Evolutionary conservation across 257 asterid species (phyloP).

Genomic region (Echites panduratus): DNA sequence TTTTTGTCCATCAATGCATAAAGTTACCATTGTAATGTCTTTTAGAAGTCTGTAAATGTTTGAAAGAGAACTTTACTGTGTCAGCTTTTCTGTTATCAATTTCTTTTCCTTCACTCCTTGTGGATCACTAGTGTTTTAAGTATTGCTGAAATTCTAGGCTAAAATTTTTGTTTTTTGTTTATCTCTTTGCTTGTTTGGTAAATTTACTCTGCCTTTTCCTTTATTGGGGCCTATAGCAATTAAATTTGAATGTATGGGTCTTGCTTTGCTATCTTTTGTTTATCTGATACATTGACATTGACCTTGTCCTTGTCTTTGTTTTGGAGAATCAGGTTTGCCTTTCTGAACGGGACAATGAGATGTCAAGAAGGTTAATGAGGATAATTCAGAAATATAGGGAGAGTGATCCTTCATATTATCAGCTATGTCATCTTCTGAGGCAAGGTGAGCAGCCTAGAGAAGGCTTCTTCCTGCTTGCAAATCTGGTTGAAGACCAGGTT

Average conservation of each 20-base stretch:
- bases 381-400: conserved; percentile 47
- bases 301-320: conserved; percentile 17
- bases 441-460: conserved; percentile 97
- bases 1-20: not conserved
- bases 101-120: not conserved
- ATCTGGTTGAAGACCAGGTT: conserved; percentile 73
- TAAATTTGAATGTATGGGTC: not conserved
- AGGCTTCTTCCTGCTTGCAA: conserved; percentile 65
- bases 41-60: not conserved
- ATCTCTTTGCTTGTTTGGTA: not conserved
- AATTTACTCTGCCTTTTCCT: not conserved
- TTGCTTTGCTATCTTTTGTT: not conserved
- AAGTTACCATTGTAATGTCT: not conserved
- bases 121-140: not conserved
- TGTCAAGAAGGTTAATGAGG: conserved; percentile 61
- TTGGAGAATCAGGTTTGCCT: conserved; percentile 53
- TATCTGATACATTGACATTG: conserved; percentile 15
- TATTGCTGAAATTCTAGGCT: not conserved
- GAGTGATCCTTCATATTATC: conserved; percentile 66
- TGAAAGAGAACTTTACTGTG: not conserved
- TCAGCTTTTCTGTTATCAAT: not conserved
- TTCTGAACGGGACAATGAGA: conserved; percentile 48
- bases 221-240: not conserved
- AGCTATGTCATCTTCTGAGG: conserved; percentile 72
- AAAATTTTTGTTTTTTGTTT: not conserved